Conservation (phyloP, 1,139 yeast genomes). For the Lodderomyces parapsilosis region DNA sequence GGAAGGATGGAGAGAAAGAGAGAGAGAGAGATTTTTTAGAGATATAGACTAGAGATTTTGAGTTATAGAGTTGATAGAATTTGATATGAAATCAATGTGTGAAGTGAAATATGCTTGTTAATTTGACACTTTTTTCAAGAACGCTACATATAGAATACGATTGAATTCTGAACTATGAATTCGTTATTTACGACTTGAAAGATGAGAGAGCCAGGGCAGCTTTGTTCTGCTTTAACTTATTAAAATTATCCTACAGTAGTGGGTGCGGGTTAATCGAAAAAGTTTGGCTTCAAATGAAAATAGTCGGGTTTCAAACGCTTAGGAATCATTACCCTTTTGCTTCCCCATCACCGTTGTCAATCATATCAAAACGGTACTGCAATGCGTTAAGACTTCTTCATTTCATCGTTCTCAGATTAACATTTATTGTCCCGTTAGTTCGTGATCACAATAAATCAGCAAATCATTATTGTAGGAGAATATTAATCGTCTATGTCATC, state of each 20-base stretch:
- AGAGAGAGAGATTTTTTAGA: too few species aligned
- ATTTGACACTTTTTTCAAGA: background rate
- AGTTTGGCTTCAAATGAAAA: too few species aligned
- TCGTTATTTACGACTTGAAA: too few species aligned
- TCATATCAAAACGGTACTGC: conserved; percentile 2
- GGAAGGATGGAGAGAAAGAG: background rate
- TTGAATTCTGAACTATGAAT: too few species aligned
- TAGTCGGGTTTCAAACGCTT: too few species aligned
- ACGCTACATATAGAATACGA: too few species aligned
- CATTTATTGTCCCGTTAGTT: conserved; percentile 16
- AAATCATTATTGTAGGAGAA: background rate
- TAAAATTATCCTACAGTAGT: too few species aligned
- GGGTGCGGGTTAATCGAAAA: too few species aligned
- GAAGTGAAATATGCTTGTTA: background rate
- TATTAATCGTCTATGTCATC: conserved; percentile 8
- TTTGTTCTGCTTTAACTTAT: too few species aligned
- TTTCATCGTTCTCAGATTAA: background rate
- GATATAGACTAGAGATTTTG: background rate
- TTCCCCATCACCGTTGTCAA: conserved; percentile 1
- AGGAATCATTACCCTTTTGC: background rate
- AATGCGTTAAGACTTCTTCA: conserved; percentile 3
- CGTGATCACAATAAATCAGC: conserved; percentile 15
- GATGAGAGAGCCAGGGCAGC: too few species aligned
- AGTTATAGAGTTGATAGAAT: background rate
- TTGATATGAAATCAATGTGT: too few species aligned